These are phyloP conservation scores for Aurifilum marmelostoma DNA, from an alignment of 2,329 filamentous ascomycete genomes.

Conservation along the genomic window DNA sequence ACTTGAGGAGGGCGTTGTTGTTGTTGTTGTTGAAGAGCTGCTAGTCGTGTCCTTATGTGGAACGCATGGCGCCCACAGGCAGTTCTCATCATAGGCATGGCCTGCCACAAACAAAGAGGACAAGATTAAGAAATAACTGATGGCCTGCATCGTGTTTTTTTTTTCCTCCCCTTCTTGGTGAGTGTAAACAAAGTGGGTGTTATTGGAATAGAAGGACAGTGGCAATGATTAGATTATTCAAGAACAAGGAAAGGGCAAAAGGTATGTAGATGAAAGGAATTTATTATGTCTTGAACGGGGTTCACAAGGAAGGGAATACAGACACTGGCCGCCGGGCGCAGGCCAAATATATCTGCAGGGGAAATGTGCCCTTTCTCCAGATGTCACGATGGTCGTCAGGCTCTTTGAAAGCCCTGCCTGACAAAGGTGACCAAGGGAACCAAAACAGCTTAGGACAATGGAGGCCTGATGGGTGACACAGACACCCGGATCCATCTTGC, in stretches of 20 bases:
- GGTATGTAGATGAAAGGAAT: background rate
- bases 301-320: background rate
- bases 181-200: background rate
- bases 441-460: too few relatives aligned
- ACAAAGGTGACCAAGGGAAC: background rate
- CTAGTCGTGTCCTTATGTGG: background rate
- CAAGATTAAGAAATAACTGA: background rate
- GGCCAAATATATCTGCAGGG: background rate
- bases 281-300: background rate
- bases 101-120: background rate
- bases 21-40: background rate
- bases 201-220: background rate
- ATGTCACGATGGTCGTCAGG: background rate
- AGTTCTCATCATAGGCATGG: background rate
- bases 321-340: background rate
- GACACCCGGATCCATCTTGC: background rate
- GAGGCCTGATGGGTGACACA: background rate
- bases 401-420: background rate
- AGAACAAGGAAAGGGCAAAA: background rate
- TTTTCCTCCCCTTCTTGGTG: too few relatives aligned
- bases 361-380: background rate
- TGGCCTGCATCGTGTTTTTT: background rate
- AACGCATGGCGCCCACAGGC: constrained; percentile 1
- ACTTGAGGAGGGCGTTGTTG: background rate
- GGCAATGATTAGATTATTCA: background rate